phyloP scores from a whole-genome alignment of 768 basidiomycete species.

The Hydnum rufescens region DNA sequence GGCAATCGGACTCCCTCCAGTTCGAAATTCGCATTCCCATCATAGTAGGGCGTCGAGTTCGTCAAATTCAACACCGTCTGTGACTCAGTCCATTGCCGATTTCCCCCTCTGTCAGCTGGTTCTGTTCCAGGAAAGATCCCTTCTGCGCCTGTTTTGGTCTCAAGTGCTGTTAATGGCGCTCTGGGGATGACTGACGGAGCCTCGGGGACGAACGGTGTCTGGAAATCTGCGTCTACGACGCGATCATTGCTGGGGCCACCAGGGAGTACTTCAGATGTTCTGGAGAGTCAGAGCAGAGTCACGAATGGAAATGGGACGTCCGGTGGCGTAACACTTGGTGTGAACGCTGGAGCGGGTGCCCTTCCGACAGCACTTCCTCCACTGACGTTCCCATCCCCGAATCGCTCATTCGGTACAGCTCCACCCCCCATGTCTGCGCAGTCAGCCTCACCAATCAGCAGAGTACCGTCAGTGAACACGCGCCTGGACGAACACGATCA shows the following conservation, averaged over 20 bases:
- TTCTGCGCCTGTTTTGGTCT: background rate
- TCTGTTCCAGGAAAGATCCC: background rate
- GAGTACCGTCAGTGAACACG: background rate
- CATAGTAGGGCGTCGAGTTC: background rate
- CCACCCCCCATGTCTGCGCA: background rate
- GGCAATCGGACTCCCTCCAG: slow-evolving; percentile 45
- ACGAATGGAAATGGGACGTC: no score
- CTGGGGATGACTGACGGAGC: background rate
- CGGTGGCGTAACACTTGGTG: background rate
- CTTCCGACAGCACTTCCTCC: background rate
- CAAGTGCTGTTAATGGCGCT: background rate
- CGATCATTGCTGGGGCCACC: background rate
- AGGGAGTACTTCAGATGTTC: no score
- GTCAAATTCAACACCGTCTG: background rate
- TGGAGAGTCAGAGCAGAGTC: no score
- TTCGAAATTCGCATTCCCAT: background rate
- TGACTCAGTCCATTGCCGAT: background rate
- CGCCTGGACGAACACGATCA: background rate
- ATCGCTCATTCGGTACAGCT: background rate
- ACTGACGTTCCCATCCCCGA: background rate
- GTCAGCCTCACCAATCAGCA: background rate
- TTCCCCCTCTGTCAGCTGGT: background rate
- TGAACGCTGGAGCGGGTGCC: background rate
- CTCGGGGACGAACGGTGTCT: background rate
- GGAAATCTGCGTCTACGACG: background rate